Conservation (phyloP, 2,329 filamentous ascomycete species). For the Alternaria arborescens region DNA sequence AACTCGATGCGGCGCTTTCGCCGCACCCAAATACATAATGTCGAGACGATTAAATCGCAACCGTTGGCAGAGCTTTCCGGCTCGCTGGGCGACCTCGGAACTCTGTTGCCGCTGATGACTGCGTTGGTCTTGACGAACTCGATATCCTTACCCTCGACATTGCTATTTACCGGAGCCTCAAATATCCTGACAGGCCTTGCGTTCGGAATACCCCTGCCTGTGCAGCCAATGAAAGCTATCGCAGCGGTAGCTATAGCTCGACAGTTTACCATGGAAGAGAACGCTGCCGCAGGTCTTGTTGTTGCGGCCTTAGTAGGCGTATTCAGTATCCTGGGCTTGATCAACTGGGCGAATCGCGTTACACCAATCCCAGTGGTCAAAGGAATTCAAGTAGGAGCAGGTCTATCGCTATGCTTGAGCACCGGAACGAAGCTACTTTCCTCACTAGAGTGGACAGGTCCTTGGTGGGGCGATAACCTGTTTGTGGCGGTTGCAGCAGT, state of each 20-base stretch:
- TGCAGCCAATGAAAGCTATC: constrained; percentile 91
- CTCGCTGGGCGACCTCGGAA: constrained; percentile 87
- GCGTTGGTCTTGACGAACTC: constrained; percentile 80
- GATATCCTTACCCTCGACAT: constrained; percentile 81
- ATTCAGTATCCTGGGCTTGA: constrained; percentile 80
- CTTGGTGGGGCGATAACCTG: constrained; percentile 77
- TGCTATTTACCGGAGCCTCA: constrained; percentile 87
- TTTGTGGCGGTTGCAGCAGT: constrained; percentile 81
- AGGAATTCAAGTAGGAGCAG: constrained; percentile 93
- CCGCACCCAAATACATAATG: constrained; percentile 58
- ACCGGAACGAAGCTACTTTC: constrained; percentile 73
- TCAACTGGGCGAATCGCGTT: constrained; percentile 74
- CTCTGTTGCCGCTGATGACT: constrained; percentile 87
- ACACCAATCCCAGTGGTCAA: constrained; percentile 90
- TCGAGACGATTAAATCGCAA: constrained; percentile 62
- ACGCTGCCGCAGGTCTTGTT: constrained; percentile 83
- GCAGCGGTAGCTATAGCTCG: constrained; percentile 85
- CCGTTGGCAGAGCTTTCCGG: constrained; percentile 84
- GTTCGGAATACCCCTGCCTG: constrained; percentile 89
- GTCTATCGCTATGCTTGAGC: constrained; percentile 80
- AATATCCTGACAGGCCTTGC: constrained; percentile 83
- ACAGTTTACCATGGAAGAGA: constrained; percentile 71
- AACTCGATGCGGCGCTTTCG: constrained; percentile 43
- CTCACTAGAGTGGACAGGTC: constrained; percentile 72
- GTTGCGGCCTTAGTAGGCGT: constrained; percentile 77